These are phyloP conservation scores for Pseudonitzschia multistriata DNA, from an alignment of 108 stramenopile species.

Conservation along the genomic window DNA sequence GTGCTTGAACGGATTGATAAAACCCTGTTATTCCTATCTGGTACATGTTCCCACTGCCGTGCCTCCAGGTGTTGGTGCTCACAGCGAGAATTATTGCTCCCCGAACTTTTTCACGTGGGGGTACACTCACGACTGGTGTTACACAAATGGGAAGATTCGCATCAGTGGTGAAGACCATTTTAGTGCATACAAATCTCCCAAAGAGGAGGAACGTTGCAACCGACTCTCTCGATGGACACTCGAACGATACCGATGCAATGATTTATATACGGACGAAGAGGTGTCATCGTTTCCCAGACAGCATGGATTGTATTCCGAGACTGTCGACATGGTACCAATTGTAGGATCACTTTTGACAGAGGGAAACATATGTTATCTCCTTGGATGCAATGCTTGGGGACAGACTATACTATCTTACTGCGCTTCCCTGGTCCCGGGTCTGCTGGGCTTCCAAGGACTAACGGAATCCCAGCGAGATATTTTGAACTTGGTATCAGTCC, in stretches of 20 bases:
- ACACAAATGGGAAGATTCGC: conserved; percentile 30
- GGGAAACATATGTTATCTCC: conserved; percentile 32
- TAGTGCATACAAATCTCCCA: conserved; percentile 36
- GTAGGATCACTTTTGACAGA: conserved; percentile 18
- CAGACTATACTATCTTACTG: conserved; percentile 42
- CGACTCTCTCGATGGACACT: conserved; percentile 32
- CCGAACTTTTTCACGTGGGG: conserved; percentile 50
- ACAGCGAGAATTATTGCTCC: conserved; percentile 18
- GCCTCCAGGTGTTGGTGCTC: background rate
- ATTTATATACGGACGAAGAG: conserved; percentile 13
- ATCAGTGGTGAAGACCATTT: conserved; percentile 49
- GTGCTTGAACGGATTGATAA: conserved; percentile 24
- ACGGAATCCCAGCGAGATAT: conserved; percentile 33
- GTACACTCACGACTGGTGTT: conserved; percentile 46
- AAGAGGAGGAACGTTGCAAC: conserved; percentile 29
- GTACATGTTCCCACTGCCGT: conserved; percentile 38
- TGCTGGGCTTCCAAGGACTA: conserved; percentile 23
- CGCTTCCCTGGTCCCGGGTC: conserved; percentile 33
- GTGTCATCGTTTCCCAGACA: conserved; percentile 30
- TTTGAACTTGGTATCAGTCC: conserved; percentile 36
- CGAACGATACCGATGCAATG: conserved; percentile 19
- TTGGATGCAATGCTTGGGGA: conserved; percentile 51
- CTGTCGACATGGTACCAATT: conserved; percentile 36
- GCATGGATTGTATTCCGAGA: conserved; percentile 46
- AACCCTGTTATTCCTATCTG: conserved; percentile 46